Evolutionary conservation across 2,329 filamentous ascomycete species (phyloP).

Genomic region (Trichophyton verrucosum): DNA sequence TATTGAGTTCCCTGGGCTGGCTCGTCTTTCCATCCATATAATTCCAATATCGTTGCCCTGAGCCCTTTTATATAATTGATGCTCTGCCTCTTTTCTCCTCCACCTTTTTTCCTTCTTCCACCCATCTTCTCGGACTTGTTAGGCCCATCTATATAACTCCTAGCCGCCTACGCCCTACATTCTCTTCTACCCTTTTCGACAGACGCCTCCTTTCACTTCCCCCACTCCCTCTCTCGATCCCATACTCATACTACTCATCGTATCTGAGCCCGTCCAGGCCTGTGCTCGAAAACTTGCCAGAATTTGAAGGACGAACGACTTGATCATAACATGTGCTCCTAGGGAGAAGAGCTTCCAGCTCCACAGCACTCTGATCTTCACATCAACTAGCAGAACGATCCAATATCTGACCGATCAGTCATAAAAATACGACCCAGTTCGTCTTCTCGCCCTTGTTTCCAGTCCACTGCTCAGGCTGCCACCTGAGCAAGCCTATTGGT

Average conservation of each 20-base stretch:
- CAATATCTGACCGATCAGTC: background rate
- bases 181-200: background rate
- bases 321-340: background rate
- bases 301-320: background rate
- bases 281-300: background rate
- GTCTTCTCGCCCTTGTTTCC: constrained; percentile 4
- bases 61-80: constrained; percentile 4
- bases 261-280: background rate
- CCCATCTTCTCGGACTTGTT: background rate
- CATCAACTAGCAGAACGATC: background rate
- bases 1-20: background rate
- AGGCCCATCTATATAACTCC: background rate
- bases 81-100: constrained; percentile 1
- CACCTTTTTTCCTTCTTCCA: background rate
- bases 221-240: background rate
- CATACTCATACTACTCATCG: background rate
- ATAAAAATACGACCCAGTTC: background rate
- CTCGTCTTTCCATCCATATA: background rate
- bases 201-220: background rate
- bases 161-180: background rate
- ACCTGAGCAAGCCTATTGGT: background rate
- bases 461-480: background rate
- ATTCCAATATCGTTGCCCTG: background rate
- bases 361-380: background rate
- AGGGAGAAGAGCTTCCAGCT: background rate